Percentiles rank a stretch among this genome's conserved stretches.
Evolutionary conservation across 108 stramenopile genomes (phyloP).

Genomic region (Nannochloropsis gaditana): DNA sequence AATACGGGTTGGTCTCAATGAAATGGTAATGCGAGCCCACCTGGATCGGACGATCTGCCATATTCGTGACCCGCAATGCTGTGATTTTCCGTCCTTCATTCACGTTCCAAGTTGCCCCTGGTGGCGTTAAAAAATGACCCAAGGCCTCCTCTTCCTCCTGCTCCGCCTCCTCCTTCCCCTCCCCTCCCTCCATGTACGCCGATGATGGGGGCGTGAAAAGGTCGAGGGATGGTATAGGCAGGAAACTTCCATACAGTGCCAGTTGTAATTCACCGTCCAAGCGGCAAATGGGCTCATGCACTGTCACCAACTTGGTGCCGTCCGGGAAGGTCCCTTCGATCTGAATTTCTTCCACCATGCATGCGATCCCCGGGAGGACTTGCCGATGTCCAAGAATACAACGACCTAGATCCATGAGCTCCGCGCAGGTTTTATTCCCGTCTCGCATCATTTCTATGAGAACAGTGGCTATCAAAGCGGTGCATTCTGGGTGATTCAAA

Average conservation of each 20-base stretch:
- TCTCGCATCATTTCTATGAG: constrained; percentile 88
- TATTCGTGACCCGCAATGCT: constrained; percentile 82
- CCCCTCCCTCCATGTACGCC: not conserved
- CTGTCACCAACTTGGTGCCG: constrained; percentile 92
- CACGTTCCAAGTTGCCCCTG: constrained; percentile 58
- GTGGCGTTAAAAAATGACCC: constrained; percentile 55
- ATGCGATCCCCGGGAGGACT: constrained; percentile 75
- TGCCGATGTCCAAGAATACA: constrained; percentile 71
- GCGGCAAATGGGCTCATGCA: constrained; percentile 71
- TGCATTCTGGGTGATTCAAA: constrained; percentile 77
- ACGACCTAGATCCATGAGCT: constrained; percentile 77
- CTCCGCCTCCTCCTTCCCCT: not conserved
- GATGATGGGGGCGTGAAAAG: constrained; percentile 48
- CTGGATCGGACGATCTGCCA: constrained; percentile 85
- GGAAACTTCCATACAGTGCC: constrained; percentile 78
- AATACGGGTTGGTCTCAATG: constrained; percentile 76
- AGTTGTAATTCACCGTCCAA: constrained; percentile 71
- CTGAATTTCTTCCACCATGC: constrained; percentile 79
- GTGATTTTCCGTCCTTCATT: constrained; percentile 61
- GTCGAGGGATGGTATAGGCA: constrained; percentile 63
- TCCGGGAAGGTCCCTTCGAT: constrained; percentile 96
- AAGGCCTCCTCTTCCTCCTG: constrained; percentile 30
- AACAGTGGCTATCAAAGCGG: constrained; percentile 77
- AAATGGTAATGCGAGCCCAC: constrained; percentile 78
- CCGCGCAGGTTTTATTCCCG: constrained; percentile 65